A percentile compares a stretch with the other conserved stretches of the same genome.
Evolutionary conservation across 164 flowering plant genomes (phyloP).

Genomic region (Tinospora cordifolia): DNA sequence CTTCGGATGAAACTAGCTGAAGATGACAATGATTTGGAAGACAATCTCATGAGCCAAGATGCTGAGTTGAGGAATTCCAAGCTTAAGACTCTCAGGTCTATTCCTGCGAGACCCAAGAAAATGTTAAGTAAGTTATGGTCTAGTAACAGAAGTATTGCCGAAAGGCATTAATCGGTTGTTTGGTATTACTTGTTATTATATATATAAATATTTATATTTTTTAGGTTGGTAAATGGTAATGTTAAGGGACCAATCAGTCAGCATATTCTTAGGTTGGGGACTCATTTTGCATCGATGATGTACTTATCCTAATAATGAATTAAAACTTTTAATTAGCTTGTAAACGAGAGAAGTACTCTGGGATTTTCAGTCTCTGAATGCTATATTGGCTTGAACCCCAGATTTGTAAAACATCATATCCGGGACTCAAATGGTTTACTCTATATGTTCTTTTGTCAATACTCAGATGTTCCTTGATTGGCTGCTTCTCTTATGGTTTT

Average conservation of each 20-base stretch:
- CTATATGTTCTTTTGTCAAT: background rate
- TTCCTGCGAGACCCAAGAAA: slow-evolving; percentile 62
- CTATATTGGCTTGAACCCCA: background rate
- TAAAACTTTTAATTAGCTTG: slow-evolving; percentile 14
- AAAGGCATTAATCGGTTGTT: slow-evolving; percentile 43
- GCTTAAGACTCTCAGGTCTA: slow-evolving; percentile 44
- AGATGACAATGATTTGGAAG: slow-evolving; percentile 52
- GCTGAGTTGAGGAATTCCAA: slow-evolving; percentile 37
- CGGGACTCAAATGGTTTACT: slow-evolving; percentile 3
- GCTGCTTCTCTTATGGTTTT: background rate
- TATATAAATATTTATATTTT: no score
- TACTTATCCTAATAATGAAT: slow-evolving; percentile 26
- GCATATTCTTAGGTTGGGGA: slow-evolving; percentile 9
- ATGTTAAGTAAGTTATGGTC: slow-evolving; percentile 85
- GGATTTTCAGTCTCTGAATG: slow-evolving; percentile 3
- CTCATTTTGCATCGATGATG: slow-evolving; percentile 32
- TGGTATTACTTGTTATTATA: slow-evolving; percentile 12
- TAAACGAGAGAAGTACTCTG: slow-evolving; percentile 1
- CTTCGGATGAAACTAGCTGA: slow-evolving; percentile 68
- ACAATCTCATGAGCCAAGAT: slow-evolving; percentile 25
- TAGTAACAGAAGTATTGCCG: slow-evolving; percentile 46
- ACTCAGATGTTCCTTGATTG: background rate
- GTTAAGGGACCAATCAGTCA: slow-evolving; percentile 11
- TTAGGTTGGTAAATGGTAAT: slow-evolving; percentile 10
- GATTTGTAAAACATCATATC: background rate